Evolutionary conservation across 108 stramenopile species (phyloP).

Genomic region (Nitzschia sp.): DNA sequence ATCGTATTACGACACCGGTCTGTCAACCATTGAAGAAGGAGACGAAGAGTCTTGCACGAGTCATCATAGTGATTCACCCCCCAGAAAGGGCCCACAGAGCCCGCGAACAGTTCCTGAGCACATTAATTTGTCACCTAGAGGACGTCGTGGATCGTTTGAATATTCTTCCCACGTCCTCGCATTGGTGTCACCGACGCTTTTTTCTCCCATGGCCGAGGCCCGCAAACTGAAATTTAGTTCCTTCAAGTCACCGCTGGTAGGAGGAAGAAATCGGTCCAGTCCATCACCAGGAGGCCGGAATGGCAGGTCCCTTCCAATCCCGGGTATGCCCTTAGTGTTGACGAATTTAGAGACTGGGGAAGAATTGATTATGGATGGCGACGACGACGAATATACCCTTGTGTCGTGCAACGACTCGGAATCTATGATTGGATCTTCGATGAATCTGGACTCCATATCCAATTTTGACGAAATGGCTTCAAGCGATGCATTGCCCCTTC

Average conservation of each 20-base stretch:
- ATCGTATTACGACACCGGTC: conserved; percentile 1
- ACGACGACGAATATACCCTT: conserved; percentile 18
- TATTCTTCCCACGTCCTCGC: background rate
- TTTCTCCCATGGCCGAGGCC: conserved; percentile 21
- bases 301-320: background rate
- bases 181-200: conserved; percentile 9
- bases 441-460: background rate
- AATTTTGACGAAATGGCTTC: background rate
- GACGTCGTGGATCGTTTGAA: background rate
- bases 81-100: background rate
- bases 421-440: conserved; percentile 4
- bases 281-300: background rate
- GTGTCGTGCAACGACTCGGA: conserved; percentile 16
- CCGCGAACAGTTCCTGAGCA: background rate
- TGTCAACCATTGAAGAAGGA: conserved; percentile 11
- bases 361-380: conserved; percentile 2
- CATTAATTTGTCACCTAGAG: background rate
- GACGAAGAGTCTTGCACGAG: conserved; percentile 11
- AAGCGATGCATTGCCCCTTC: background rate
- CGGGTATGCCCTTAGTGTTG: background rate
- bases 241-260: conserved; percentile 3
- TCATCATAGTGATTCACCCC: background rate
- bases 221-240: conserved; percentile 2
- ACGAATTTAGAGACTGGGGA: conserved; percentile 18
- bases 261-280: background rate